Evolutionary conservation across 805 yeast species (phyloP).

Genomic region (Metschnikowia continentalis): DNA sequence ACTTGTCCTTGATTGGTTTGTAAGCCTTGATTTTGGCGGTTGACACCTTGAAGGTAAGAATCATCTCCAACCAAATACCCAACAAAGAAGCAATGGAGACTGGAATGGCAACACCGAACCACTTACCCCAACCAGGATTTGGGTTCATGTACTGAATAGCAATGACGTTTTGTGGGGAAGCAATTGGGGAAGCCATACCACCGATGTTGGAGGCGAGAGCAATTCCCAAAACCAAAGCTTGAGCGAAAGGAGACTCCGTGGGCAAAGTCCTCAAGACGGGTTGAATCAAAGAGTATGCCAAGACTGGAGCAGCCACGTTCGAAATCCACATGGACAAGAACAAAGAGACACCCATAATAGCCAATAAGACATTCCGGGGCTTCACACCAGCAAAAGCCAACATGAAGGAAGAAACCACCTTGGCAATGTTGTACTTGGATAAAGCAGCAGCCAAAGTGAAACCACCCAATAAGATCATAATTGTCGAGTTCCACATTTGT

Average conservation of each 20-base stretch:
- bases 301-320: slow-evolving; percentile 95
- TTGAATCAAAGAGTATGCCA: slow-evolving; percentile 86
- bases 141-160: slow-evolving; percentile 82
- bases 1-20: slow-evolving; percentile 58
- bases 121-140: slow-evolving; percentile 81
- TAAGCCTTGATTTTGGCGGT: slow-evolving; percentile 55
- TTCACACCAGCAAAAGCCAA: slow-evolving; percentile 80
- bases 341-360: slow-evolving; percentile 82
- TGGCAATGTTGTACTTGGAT: slow-evolving; percentile 87
- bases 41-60: slow-evolving; percentile 58
- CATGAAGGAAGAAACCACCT: slow-evolving; percentile 75
- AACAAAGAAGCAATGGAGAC: slow-evolving; percentile 61
- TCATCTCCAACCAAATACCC: slow-evolving; percentile 67
- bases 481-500: slow-evolving; percentile 94
- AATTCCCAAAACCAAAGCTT: slow-evolving; percentile 83
- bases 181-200: slow-evolving; percentile 96
- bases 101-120: slow-evolving; percentile 89
- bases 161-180: slow-evolving; percentile 93
- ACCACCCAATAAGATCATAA: slow-evolving; percentile 87
- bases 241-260: slow-evolving; percentile 69
- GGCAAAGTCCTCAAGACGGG: slow-evolving; percentile 84
- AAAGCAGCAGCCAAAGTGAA: slow-evolving; percentile 93
- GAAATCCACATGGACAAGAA: slow-evolving; percentile 93
- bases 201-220: slow-evolving; percentile 92
- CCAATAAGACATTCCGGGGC: slow-evolving; percentile 70